Percentiles rank a stretch among this genome's conserved stretches.
Conservation (phyloP, 495 filamentous ascomycete species). For the Daldinia loculata region DNA sequence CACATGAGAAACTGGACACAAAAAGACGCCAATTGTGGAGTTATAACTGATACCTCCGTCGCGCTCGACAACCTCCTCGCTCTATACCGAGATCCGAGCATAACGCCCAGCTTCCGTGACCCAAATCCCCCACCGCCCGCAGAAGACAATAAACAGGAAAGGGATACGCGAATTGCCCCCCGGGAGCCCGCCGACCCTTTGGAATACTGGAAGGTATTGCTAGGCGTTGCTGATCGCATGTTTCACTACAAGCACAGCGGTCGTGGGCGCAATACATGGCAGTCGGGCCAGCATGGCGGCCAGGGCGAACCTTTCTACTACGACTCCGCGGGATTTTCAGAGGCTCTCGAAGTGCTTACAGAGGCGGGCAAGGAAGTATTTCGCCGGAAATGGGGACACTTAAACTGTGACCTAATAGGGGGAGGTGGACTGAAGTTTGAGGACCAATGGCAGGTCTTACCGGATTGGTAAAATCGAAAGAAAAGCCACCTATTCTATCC, state of each 20-base stretch:
- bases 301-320: slow-evolving; percentile 69
- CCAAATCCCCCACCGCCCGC: slow-evolving; percentile 50
- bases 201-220: slow-evolving; percentile 46
- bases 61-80: slow-evolving; percentile 56
- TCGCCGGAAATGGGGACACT: slow-evolving; percentile 66
- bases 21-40: slow-evolving; percentile 54
- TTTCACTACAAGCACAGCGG: slow-evolving; percentile 55
- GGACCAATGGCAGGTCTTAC: slow-evolving; percentile 62
- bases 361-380: slow-evolving; percentile 62
- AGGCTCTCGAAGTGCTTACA: slow-evolving; percentile 61
- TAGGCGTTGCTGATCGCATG: slow-evolving; percentile 44
- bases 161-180: background rate
- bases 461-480: slow-evolving; percentile 48
- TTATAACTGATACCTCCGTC: slow-evolving; percentile 62
- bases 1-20: slow-evolving; percentile 61
- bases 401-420: slow-evolving; percentile 58
- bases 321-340: slow-evolving; percentile 61
- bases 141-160: slow-evolving; percentile 29
- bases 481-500: background rate
- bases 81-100: slow-evolving; percentile 55
- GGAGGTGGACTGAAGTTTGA: slow-evolving; percentile 51
- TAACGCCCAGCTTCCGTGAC: slow-evolving; percentile 49
- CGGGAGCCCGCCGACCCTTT: slow-evolving; percentile 32
- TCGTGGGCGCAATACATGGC: slow-evolving; percentile 67
- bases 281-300: slow-evolving; percentile 64